These are phyloP conservation scores for Lanmaoa pseudosensibilis DNA, from an alignment of 768 basidiomycete species.

Conservation along the genomic window DNA sequence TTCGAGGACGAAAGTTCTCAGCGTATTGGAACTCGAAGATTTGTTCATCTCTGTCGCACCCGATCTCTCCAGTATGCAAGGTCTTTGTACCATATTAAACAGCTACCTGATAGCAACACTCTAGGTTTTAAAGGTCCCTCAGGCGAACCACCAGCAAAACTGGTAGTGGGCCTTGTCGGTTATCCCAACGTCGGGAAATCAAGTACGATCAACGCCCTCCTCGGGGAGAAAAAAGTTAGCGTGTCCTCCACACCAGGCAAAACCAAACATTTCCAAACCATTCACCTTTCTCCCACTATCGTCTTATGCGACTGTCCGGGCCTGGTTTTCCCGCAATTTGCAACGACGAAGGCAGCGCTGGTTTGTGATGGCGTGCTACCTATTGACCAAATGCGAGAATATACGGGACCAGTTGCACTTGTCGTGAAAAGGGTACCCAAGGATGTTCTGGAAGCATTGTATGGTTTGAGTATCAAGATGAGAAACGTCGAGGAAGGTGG, in stretches of 20 bases:
- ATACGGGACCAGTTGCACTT: constrained; percentile 80
- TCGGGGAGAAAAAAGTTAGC: constrained; percentile 97
- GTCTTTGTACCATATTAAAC: neutral
- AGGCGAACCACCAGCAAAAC: constrained; percentile 59
- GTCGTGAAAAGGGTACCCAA: constrained; percentile 78
- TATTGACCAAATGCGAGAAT: constrained; percentile 95
- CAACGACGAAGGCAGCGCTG: constrained; percentile 92
- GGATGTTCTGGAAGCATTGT: constrained; percentile 83
- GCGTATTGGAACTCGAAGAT: constrained; percentile 85
- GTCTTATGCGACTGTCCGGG: constrained; percentile 97
- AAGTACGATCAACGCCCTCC: constrained; percentile 92
- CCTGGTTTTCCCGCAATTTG: constrained; percentile 97
- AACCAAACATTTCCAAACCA: constrained; percentile 99
- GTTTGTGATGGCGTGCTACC: constrained; percentile 97
- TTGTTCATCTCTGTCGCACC: constrained; percentile 75
- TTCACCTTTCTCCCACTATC: constrained; percentile 85
- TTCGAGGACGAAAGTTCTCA: constrained; percentile 72
- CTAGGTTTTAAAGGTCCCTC: constrained; percentile 60
- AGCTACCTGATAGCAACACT: constrained; percentile 4
- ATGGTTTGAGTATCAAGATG: constrained; percentile 77
- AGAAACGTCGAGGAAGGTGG: constrained; percentile 78
- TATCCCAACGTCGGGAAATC: constrained; percentile 99
- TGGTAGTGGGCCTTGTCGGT: constrained; percentile 89
- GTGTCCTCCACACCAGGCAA: constrained; percentile 98
- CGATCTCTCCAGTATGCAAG: constrained; percentile 57